Base-by-base conservation (phyloP, 768 basidiomycete species). In the Trichaptum fuscoviolaceum region DNA sequence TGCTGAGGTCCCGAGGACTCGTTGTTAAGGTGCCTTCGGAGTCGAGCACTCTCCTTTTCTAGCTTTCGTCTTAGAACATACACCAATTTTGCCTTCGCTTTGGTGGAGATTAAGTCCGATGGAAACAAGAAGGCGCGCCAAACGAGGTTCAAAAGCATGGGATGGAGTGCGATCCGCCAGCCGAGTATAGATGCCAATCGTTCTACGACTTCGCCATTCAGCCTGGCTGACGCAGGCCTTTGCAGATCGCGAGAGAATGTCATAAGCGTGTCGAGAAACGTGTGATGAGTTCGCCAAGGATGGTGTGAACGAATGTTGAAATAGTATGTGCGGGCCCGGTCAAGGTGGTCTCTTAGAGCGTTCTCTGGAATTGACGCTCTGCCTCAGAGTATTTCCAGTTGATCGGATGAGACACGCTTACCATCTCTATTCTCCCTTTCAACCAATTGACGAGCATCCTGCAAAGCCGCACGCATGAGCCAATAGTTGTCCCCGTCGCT, bases 401-500 rank as follows among this genome's bases (percentile, higher is more conserved):
- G 12, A 52, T 52, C 42, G 3, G 20, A 12, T 20, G 3, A 52
- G 3, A 15, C 20, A 34, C 9, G 2, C 59, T 61, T 23, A 61
- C 59, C 59, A 34, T 25, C 15, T 17, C 30, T 34, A 17, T 61
- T 34, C 23, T 15, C 30, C 59, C 23, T 3, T 25, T 61, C 59
- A 25, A 61, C 59, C 24, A 61, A 20, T 61, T 23, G 25, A 61
- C 59, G 25, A 25, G 23, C 59, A 25, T 61, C 59, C 12, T 61
- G 59, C 59, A 61, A 74, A 34, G 77, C 70, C 15, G 82, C 82
- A 35, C 76, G 81, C 83, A 90, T 84, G 61, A 84, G 71, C 88
- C 88, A 90, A 73, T 84, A 90, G 62, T 80, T 78, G 71, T 90
- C 87, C n/a, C 81, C 77, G 58, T 77, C 74, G 18, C 67, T 72